Conservation (phyloP, 305 asterid species). For the Coffea humblotiana region DNA sequence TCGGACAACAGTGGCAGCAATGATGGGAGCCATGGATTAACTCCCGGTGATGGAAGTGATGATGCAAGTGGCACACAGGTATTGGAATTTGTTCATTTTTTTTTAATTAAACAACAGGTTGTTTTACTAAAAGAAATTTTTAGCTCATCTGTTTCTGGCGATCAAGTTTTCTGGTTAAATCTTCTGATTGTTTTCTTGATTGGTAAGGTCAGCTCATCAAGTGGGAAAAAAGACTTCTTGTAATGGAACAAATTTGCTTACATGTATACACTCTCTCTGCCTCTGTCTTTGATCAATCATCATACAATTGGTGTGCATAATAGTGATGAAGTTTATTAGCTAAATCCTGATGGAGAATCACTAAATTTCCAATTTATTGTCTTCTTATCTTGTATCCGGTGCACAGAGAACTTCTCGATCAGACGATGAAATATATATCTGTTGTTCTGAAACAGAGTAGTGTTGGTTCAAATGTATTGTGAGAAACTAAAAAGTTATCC, state of each 20-base stretch:
- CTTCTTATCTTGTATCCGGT: background rate
- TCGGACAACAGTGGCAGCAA: conserved; percentile 36
- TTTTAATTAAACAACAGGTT: conserved; percentile 1
- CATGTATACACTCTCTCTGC: too few relatives aligned
- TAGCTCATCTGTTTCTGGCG: background rate
- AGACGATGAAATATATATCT: background rate
- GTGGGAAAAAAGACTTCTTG: background rate
- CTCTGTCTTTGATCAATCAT: too few relatives aligned
- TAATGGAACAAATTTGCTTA: too few relatives aligned
- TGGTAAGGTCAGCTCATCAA: too few relatives aligned
- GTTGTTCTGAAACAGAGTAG: background rate
- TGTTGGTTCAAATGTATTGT: background rate
- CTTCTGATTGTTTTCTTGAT: background rate
- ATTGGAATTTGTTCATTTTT: conserved; percentile 3
- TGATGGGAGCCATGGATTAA: conserved; percentile 39
- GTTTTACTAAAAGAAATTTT: background rate
- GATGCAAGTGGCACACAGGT: conserved; percentile 56
- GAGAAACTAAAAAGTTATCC: background rate
- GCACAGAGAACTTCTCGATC: background rate
- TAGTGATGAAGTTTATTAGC: too few relatives aligned
- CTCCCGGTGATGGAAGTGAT: conserved; percentile 39
- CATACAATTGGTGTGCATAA: too few relatives aligned
- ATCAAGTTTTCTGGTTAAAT: background rate
- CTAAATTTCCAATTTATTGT: too few relatives aligned
- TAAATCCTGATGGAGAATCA: too few relatives aligned